phyloP scores from a whole-genome alignment of 768 basidiomycete species.

The Mycena epipterygia region DNA sequence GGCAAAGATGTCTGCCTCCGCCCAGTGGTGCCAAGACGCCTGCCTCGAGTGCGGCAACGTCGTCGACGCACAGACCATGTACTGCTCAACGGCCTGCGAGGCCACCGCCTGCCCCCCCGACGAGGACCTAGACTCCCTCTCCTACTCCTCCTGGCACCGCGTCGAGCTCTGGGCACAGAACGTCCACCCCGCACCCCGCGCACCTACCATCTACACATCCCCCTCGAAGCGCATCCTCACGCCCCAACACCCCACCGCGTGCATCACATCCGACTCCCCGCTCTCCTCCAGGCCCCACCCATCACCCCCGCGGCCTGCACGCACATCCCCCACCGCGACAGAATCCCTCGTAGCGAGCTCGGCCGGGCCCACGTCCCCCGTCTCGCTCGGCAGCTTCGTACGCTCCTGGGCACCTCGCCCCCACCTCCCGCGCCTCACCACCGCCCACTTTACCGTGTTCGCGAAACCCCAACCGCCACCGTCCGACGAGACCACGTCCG shows the following conservation, averaged over 20 bases:
- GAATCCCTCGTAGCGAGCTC: conserved; percentile 35
- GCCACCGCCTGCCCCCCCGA: conserved; percentile 47
- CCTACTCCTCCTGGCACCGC: conserved; percentile 16
- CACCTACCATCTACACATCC: background rate
- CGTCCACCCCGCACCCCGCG: conserved; percentile 28
- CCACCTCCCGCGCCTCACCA: conserved; percentile 28
- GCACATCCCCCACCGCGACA: conserved; percentile 28
- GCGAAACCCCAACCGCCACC: conserved; percentile 39
- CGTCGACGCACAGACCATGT: conserved; percentile 57
- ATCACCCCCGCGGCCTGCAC: conserved; percentile 39
- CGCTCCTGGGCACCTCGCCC: conserved; percentile 55
- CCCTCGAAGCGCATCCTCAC: conserved; percentile 58
- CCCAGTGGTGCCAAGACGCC: conserved; percentile 59
- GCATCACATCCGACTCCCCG: conserved; percentile 43
- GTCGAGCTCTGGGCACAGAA: conserved; percentile 53
- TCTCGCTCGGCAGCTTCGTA: conserved; percentile 59
- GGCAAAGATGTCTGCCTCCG: conserved; percentile 26
- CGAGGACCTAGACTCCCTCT: conserved; percentile 1
- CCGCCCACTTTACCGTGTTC: conserved; percentile 39
- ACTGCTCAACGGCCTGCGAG: conserved; percentile 66
- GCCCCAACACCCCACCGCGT: conserved; percentile 53
- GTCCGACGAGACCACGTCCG: conserved; percentile 33
- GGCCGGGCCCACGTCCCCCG: conserved; percentile 40
- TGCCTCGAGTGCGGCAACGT: conserved; percentile 76
- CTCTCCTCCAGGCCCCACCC: conserved; percentile 25